phyloP scores from a whole-genome alignment of 768 basidiomycete species.

The Sarcomyxa edulis region DNA sequence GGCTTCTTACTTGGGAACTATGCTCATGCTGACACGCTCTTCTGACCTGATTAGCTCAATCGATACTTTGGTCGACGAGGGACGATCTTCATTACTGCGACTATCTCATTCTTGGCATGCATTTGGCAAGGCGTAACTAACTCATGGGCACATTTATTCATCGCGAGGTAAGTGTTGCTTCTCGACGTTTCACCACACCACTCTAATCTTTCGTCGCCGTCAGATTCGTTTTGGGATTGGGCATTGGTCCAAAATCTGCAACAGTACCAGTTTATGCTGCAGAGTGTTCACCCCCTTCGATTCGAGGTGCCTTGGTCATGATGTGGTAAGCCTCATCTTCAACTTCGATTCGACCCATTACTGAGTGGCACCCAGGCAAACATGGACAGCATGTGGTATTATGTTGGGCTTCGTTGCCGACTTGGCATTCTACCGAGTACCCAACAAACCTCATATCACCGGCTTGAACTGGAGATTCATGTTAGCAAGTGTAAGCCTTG shows the following conservation, averaged over 20 bases:
- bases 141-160: constrained; percentile 41
- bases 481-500: constrained; percentile 45
- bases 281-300: constrained; percentile 73
- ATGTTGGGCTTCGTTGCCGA: constrained; percentile 39
- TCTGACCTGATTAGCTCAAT: too few relatives aligned
- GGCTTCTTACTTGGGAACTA: too few relatives aligned
- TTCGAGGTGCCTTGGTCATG: constrained; percentile 90
- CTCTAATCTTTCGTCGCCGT: too few relatives aligned
- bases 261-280: constrained; percentile 64
- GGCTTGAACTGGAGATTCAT: constrained; percentile 69
- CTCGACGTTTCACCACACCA: too few relatives aligned
- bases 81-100: constrained; percentile 52
- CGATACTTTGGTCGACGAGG: constrained; percentile 56
- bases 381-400: too few relatives aligned
- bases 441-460: constrained; percentile 70
- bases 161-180: too few relatives aligned
- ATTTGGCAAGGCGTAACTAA: constrained; percentile 45
- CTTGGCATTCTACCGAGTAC: constrained; percentile 50
- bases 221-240: constrained; percentile 54
- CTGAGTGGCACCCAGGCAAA: too few relatives aligned
- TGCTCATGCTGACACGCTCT: too few relatives aligned
- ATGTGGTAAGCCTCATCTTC: too few relatives aligned
- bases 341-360: too few relatives aligned
- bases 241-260: constrained; percentile 59
- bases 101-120: constrained; percentile 48